phyloP scores from a whole-genome alignment of 164 flowering plant species.

The Houttuynia cordata region DNA sequence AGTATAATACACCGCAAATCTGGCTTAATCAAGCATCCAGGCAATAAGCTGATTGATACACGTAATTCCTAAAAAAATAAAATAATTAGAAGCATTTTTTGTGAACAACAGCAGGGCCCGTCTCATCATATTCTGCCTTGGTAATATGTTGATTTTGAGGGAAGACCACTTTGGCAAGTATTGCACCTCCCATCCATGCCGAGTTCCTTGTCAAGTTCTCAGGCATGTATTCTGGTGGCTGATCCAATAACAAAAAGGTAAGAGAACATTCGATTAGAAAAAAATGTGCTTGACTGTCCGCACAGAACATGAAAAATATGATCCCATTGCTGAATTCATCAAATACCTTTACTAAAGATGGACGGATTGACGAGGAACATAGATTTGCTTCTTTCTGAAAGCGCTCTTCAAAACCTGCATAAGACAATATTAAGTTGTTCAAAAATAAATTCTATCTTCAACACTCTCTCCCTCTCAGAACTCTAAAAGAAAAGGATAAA shows the following conservation, averaged over 20 bases:
- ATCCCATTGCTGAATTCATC: too few relatives aligned
- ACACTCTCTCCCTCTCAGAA: too few relatives aligned
- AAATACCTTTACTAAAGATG: conserved; percentile 80
- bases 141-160: conserved; percentile 97
- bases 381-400: conserved; percentile 84
- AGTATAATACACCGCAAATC: not conserved
- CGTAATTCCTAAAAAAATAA: too few relatives aligned
- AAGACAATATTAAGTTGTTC: not conserved
- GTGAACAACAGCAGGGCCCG: conserved; percentile 89
- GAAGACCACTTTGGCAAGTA: conserved; percentile 97
- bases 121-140: conserved; percentile 89
- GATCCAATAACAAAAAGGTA: not conserved
- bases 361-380: conserved; percentile 85
- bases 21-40: not conserved
- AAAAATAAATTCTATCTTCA: too few relatives aligned
- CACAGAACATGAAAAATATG: too few relatives aligned
- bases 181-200: conserved; percentile 99
- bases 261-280: too few relatives aligned
- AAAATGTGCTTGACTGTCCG: not conserved
- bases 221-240: conserved; percentile 99
- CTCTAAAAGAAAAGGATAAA: too few relatives aligned
- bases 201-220: conserved; percentile 67
- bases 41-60: not conserved
- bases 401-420: conserved; percentile 89
- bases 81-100: conserved; percentile 64